A percentile compares a stretch with the other conserved stretches of the same genome.
Conservation (phyloP, 306 rosid genomes). For the Cicer bijugum region DNA sequence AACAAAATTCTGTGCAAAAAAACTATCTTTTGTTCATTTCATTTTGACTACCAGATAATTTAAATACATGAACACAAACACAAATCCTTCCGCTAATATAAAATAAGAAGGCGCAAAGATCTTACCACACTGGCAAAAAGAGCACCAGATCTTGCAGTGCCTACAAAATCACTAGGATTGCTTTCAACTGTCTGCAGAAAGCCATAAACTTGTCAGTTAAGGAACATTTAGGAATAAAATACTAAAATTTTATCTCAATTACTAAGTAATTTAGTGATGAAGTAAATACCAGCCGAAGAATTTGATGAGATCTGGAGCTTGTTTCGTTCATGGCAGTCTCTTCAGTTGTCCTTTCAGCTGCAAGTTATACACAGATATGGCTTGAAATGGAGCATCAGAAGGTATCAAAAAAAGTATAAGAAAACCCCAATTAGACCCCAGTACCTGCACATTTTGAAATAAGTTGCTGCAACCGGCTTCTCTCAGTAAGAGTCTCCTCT, state of each 20-base stretch:
- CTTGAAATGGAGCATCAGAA: slow-evolving; percentile 25
- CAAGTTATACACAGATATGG: slow-evolving; percentile 35
- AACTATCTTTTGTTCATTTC: slow-evolving; percentile 23
- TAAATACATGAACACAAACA: not conserved
- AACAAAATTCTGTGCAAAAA: slow-evolving; percentile 75
- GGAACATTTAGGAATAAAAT: not conserved
- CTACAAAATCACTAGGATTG: slow-evolving; percentile 52
- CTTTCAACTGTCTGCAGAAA: slow-evolving; percentile 85
- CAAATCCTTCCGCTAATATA: not conserved
- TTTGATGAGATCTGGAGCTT: slow-evolving; percentile 98
- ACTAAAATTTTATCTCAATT: not conserved
- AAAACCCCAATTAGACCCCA: slow-evolving; percentile 12
- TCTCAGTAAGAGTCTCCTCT: slow-evolving; percentile 69
- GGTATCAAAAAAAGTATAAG: slow-evolving; percentile 25
- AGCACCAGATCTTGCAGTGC: slow-evolving; percentile 52
- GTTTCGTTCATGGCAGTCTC: slow-evolving; percentile 89
- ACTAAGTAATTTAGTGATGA: slow-evolving; percentile 4
- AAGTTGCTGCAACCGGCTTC: slow-evolving; percentile 64
- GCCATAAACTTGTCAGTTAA: slow-evolving; percentile 39
- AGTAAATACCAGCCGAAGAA: slow-evolving; percentile 76
- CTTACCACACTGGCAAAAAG: slow-evolving; percentile 85
- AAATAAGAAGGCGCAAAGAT: slow-evolving; percentile 14
- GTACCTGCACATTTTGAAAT: slow-evolving; percentile 77
- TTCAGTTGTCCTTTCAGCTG: slow-evolving; percentile 89
- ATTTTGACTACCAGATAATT: slow-evolving; percentile 20